Conservation (phyloP, 208 protist species). For the Leishmania mexicana region DNA sequence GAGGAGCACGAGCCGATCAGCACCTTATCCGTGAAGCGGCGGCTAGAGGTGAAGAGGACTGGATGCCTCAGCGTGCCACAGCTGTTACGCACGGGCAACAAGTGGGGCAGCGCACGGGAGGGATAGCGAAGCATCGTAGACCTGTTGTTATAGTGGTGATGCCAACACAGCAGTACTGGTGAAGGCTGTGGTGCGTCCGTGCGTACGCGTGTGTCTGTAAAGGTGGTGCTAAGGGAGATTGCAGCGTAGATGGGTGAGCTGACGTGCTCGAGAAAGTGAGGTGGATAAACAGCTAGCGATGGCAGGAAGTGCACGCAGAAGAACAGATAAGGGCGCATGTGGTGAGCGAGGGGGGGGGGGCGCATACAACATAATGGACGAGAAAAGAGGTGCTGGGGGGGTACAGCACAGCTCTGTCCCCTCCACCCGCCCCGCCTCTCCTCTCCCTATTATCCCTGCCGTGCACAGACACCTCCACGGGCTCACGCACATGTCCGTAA, state of each 20-base stretch:
- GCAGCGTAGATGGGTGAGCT: not conserved
- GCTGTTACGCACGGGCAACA: constrained; percentile 2
- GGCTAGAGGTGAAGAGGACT: constrained; percentile 9
- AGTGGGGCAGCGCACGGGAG: constrained; percentile 12
- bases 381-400: not conserved
- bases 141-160: not conserved
- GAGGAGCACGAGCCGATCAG: constrained; percentile 68
- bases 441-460: not conserved
- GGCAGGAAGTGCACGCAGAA: not conserved
- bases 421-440: too few relatives aligned
- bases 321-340: not conserved
- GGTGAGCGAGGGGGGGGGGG: not conserved
- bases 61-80: constrained; percentile 1
- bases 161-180: not conserved
- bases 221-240: not conserved
- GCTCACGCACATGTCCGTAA: not conserved
- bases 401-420: not conserved
- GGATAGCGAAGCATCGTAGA: constrained; percentile 25
- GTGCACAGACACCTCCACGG: not conserved
- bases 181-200: not conserved
- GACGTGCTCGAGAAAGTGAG: not conserved
- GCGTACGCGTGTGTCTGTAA: not conserved
- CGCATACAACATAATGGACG: not conserved
- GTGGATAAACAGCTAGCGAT: not conserved
- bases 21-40: constrained; percentile 81